phyloP scores from a whole-genome alignment of 2,329 filamentous ascomycete species.

The Fusarium euwallaceae region DNA sequence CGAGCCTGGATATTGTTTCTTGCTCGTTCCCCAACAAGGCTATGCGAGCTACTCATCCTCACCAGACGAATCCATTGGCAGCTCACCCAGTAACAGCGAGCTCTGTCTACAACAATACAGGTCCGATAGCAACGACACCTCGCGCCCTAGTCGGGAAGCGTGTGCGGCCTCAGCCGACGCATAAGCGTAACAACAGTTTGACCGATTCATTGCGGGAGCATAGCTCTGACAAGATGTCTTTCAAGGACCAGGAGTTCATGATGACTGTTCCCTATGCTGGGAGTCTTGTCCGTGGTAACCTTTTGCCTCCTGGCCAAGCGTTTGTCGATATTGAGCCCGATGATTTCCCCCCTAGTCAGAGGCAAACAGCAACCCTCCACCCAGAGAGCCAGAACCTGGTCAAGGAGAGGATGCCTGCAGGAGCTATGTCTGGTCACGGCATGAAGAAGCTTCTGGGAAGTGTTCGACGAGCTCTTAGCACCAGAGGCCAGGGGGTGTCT shows the following conservation, averaged over 20 bases:
- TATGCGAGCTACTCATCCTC: constrained; percentile 55
- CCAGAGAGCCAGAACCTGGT: constrained; percentile 53
- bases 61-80: constrained; percentile 58
- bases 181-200: constrained; percentile 90
- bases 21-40: constrained; percentile 73
- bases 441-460: constrained; percentile 90
- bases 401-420: constrained; percentile 64
- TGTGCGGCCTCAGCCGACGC: constrained; percentile 66
- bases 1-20: constrained; percentile 72
- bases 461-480: constrained; percentile 85
- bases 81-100: constrained; percentile 70
- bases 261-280: constrained; percentile 79
- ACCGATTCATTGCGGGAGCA: constrained; percentile 85
- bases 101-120: constrained; percentile 60
- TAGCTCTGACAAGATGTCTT: constrained; percentile 63
- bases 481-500: constrained; percentile 59
- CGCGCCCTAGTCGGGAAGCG: constrained; percentile 70
- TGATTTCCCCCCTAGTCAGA: constrained; percentile 59
- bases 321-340: constrained; percentile 78
- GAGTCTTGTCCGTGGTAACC: constrained; percentile 86
- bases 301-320: constrained; percentile 85
- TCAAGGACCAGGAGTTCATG: constrained; percentile 69
- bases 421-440: constrained; percentile 76
- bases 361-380: constrained; percentile 68
- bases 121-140: constrained; percentile 70